phyloP scores from a whole-genome alignment of 495 filamentous ascomycete species.

The Talaromyces proteolyticus region DNA sequence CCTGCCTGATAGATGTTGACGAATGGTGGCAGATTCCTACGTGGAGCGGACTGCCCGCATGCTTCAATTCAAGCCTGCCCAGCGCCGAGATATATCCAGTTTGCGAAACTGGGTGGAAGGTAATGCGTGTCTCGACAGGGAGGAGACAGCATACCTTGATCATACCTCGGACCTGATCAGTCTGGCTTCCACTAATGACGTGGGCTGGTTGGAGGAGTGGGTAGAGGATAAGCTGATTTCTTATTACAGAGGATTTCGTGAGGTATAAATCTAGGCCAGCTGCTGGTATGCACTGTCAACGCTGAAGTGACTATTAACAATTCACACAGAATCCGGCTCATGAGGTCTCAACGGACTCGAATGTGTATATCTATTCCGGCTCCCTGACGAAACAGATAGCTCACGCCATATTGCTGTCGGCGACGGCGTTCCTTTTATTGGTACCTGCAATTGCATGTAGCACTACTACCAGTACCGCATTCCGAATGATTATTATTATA shows the following conservation, averaged over 20 bases:
- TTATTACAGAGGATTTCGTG: slow-evolving; percentile 18
- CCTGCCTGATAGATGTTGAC: not conserved
- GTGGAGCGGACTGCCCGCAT: slow-evolving; percentile 6
- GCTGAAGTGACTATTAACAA: not conserved
- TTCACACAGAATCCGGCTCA: not conserved
- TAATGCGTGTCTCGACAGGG: slow-evolving; percentile 12
- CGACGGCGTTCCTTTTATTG: slow-evolving; percentile 19
- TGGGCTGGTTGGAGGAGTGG: slow-evolving; percentile 18
- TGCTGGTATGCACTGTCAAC: not conserved
- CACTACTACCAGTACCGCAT: slow-evolving; percentile 10
- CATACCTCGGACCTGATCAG: slow-evolving; percentile 14
- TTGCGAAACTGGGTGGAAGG: slow-evolving; percentile 21
- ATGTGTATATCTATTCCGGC: slow-evolving; percentile 19
- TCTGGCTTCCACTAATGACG: slow-evolving; percentile 11
- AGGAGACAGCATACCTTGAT: slow-evolving; percentile 18
- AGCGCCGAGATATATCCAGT: slow-evolving; percentile 12
- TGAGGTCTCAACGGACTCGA: slow-evolving; percentile 13
- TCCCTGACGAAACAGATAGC: slow-evolving; percentile 15
- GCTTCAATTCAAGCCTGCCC: slow-evolving; percentile 8
- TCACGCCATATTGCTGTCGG: slow-evolving; percentile 13
- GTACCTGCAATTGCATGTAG: slow-evolving; percentile 20
- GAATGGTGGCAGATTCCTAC: slow-evolving; percentile 11
- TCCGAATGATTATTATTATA: slow-evolving; percentile 21
- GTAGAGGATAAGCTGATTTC: slow-evolving; percentile 20
- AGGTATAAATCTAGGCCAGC: slow-evolving; percentile 8